Evolutionary conservation across 768 basidiomycete species (phyloP).

Genomic region (Imleria badia): DNA sequence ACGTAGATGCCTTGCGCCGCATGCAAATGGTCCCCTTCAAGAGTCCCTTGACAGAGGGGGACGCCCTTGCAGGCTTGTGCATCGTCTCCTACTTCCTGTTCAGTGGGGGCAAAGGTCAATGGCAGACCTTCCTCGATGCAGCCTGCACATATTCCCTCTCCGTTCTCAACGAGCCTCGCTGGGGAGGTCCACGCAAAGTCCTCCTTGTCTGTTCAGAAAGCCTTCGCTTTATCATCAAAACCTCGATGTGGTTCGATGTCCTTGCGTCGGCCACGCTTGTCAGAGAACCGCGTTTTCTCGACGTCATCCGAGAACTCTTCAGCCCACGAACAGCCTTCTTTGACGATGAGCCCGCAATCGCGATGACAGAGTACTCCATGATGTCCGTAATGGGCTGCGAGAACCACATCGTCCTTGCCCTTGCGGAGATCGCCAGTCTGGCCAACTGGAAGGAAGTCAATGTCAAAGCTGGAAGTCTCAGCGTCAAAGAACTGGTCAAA

Average conservation of each 20-base stretch:
- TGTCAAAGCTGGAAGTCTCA: constrained; percentile 44
- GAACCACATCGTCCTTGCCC: constrained; percentile 73
- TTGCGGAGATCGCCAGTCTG: constrained; percentile 70
- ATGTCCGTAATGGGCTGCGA: constrained; percentile 83
- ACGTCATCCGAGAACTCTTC: constrained; percentile 58
- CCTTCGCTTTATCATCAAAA: constrained; percentile 74
- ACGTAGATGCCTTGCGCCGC: constrained; percentile 27
- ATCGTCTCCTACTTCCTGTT: constrained; percentile 78
- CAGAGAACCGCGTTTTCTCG: constrained; percentile 54
- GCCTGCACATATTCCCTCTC: constrained; percentile 55
- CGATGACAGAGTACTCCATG: constrained; percentile 59
- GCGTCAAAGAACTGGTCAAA: constrained; percentile 58
- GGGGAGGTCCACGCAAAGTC: constrained; percentile 42
- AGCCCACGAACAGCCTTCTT: constrained; percentile 18
- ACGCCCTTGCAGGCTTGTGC: constrained; percentile 77
- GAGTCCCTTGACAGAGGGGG: constrained; percentile 48
- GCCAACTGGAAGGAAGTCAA: constrained; percentile 62
- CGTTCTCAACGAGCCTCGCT: constrained; percentile 42
- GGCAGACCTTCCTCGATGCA: constrained; percentile 65
- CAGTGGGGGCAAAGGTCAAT: constrained; percentile 68
- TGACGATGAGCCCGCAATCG: constrained; percentile 39
- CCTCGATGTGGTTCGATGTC: constrained; percentile 87
- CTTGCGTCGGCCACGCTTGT: constrained; percentile 74
- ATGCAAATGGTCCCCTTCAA: constrained; percentile 22
- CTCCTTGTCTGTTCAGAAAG: constrained; percentile 48